Percentiles rank a stretch among this genome's conserved stretches.
Conservation (phyloP, 2,329 filamentous ascomycete species). For the Apiospora marii region DNA sequence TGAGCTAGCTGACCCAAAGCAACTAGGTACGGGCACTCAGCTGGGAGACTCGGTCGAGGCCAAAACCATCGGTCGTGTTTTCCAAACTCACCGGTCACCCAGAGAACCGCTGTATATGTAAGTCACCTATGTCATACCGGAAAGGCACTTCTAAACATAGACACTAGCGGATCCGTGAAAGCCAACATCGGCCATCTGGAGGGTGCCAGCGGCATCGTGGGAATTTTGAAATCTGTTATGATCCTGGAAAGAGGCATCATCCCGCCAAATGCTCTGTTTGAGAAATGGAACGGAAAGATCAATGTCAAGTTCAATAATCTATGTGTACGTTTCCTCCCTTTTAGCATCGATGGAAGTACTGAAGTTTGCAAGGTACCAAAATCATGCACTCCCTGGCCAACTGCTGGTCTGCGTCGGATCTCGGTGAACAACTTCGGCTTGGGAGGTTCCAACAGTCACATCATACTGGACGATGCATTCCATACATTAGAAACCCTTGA, state of each 20-base stretch:
- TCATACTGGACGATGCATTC: constrained; percentile 18
- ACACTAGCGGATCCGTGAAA: constrained; percentile 46
- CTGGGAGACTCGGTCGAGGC: constrained; percentile 57
- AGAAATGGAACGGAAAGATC: constrained; percentile 43
- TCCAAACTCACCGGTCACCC: constrained; percentile 33
- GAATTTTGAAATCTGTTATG: constrained; percentile 43
- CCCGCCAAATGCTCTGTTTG: constrained; percentile 51
- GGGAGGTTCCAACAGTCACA: constrained; percentile 38
- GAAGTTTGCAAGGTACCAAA: constrained; percentile 21
- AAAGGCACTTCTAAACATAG: background rate
- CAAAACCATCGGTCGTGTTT: constrained; percentile 47
- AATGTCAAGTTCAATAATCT: constrained; percentile 18
- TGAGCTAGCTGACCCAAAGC: background rate
- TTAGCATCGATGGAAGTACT: background rate
- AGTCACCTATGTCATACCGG: background rate
- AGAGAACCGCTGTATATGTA: background rate
- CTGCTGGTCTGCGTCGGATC: constrained; percentile 32
- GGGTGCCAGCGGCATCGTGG: constrained; percentile 41
- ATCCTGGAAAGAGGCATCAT: constrained; percentile 52
- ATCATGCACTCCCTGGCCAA: constrained; percentile 33
- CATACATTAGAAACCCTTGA: background rate
- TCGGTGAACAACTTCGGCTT: constrained; percentile 46
- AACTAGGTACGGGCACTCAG: constrained; percentile 50
- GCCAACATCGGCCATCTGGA: constrained; percentile 48
- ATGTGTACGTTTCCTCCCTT: background rate